Percentiles rank a stretch among this genome's conserved stretches.
Conservation (phyloP, 2,329 filamentous ascomycete genomes). For the Aspergillus fructus region DNA sequence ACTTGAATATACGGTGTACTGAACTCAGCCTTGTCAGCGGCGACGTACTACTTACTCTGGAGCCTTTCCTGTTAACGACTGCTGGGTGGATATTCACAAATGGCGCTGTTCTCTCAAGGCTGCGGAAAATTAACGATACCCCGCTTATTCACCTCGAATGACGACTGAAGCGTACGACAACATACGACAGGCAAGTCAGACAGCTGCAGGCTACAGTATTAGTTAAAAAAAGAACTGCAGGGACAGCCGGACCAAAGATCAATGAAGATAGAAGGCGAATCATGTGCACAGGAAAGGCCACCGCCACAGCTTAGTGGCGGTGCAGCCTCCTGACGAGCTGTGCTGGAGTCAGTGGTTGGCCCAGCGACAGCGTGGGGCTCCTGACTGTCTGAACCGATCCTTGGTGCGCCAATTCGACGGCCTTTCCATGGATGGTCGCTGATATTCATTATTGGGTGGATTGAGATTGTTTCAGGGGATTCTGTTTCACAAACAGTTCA, state of each 20-base stretch:
- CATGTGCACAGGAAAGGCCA: neutral
- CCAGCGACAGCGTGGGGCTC: conserved; percentile 2
- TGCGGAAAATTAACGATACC: neutral
- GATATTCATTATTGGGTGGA: neutral
- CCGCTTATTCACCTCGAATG: neutral
- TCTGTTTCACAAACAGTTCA: neutral
- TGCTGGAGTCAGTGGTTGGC: neutral
- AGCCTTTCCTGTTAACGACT: too few relatives aligned
- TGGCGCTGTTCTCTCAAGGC: neutral
- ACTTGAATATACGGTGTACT: too few relatives aligned
- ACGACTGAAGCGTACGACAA: neutral
- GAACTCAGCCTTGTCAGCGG: too few relatives aligned
- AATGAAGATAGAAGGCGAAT: neutral
- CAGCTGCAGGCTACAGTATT: conserved; percentile 4
- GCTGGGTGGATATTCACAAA: neutral
- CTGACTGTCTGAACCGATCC: neutral
- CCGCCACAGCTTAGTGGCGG: conserved; percentile 7
- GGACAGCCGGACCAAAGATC: neutral
- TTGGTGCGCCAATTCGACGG: neutral
- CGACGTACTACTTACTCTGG: too few relatives aligned
- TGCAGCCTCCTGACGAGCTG: neutral
- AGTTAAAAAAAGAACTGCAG: conserved; percentile 11
- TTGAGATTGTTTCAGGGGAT: neutral
- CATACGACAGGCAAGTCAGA: neutral
- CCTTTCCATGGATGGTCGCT: neutral